These are phyloP conservation scores for Sordariomycetes sp. DNA, from an alignment of 2,329 filamentous ascomycete genomes.

Conservation along the genomic window DNA sequence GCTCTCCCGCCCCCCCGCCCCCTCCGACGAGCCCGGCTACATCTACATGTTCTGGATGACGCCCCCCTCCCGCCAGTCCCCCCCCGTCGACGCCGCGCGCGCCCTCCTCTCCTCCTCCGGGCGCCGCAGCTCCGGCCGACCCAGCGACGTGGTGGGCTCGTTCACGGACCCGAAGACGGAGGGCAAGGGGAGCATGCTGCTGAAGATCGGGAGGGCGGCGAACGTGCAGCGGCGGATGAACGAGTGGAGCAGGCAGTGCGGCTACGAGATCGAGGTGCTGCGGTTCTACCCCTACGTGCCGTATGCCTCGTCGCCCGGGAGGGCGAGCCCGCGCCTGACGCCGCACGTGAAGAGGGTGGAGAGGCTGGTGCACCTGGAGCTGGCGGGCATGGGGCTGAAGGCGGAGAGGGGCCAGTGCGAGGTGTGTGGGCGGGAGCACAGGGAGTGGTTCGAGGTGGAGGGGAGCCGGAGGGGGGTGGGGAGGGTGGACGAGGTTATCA, in stretches of 20 bases:
- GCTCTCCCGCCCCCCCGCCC: conserved; percentile 53
- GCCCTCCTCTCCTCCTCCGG: conserved; percentile 26
- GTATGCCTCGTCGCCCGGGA: conserved; percentile 8
- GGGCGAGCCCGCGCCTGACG: conserved; percentile 52
- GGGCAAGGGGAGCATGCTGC: conserved; percentile 46
- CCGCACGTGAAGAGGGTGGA: conserved; percentile 84
- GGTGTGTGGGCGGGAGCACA: conserved; percentile 73
- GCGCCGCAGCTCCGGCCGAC: conserved; percentile 24
- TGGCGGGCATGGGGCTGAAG: conserved; percentile 51
- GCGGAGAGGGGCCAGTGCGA: conserved; percentile 50
- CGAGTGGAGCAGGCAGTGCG: conserved; percentile 90
- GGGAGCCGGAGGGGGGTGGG: conserved; percentile 61
- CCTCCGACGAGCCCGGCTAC: conserved; percentile 74
- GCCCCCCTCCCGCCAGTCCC: conserved; percentile 39
- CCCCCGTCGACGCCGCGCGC: conserved; percentile 47
- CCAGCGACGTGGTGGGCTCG: conserved; percentile 42
- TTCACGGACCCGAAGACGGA: neutral
- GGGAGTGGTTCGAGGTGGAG: conserved; percentile 92
- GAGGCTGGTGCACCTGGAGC: conserved; percentile 79
- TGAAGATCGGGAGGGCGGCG: conserved; percentile 57
- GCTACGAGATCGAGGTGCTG: conserved; percentile 76
- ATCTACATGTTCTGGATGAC: conserved; percentile 99
- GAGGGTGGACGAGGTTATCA: conserved; percentile 57
- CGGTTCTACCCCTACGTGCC: conserved; percentile 82
- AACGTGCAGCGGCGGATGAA: conserved; percentile 89